Evolutionary conservation across 2,329 filamentous ascomycete genomes (phyloP), one percentile per base, ranked within the genome.

Genomic region (Zasmidium cellare): DNA sequence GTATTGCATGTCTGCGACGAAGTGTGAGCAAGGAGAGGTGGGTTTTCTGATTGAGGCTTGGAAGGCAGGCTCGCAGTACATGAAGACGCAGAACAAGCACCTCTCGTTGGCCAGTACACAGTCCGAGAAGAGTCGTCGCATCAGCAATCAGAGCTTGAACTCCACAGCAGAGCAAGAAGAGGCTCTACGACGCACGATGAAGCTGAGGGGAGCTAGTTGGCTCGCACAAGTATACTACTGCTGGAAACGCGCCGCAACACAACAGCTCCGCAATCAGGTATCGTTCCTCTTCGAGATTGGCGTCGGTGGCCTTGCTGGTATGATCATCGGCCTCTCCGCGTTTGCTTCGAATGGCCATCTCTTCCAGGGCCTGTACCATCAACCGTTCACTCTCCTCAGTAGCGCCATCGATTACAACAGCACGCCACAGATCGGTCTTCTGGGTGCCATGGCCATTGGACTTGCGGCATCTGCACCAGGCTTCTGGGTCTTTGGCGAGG

Each of bases 401-500:
- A 74, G 77, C 0, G 78, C 82, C 0, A 76, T 79, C 11, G 81
- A 85, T 66, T 77, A 82, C 66, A 64, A 67, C 23, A 79, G 80
- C 2, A 78, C 80, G 0, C 80, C 82, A 0, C 77, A 84, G 65
- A 72, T 85, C 16, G 78, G 81, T 0, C 75, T 85, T 2, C 75
- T 86, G 2, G 76, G 77, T 1, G 77, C 75, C 54, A 82, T 86
- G 59, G 79, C 82, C 16, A 81, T 85, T 46, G 83, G 83, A 2
- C 77, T 86, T 2, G 80, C 82, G 1, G 78, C 81, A 0, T 78
- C 76, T 5, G 79, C 82, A 0, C 82, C 83, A 0, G 83, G 82
- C 0, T 83, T 85, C 60, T 79, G 79, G 63, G 76, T 81, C 16
- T 85, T 85, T 66, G 83, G 81, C 11, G 81, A 83, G 61, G 82